phyloP scores from a whole-genome alignment of 2,329 filamentous ascomycete genomes.

The Colletotrichum eleusines region DNA sequence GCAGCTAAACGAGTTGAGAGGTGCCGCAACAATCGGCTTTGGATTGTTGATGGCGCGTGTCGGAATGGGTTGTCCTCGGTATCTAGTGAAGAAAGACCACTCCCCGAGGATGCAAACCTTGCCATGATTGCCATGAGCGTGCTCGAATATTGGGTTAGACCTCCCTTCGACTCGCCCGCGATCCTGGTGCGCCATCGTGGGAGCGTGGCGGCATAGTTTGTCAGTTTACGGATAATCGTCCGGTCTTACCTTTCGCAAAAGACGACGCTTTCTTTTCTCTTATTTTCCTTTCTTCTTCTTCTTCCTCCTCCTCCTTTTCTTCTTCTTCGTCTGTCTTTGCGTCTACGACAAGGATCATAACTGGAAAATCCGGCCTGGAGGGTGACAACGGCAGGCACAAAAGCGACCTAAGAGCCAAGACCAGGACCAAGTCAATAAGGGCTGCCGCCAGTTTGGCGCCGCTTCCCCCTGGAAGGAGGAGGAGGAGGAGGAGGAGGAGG shows the following conservation, averaged over 20 bases:
- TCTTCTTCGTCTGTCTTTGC: neutral
- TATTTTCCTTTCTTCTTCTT: no score
- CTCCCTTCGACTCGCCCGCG: neutral
- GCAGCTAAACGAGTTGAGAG: neutral
- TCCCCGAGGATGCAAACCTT: constrained; percentile 8
- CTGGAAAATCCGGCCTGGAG: neutral
- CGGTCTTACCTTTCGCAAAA: neutral
- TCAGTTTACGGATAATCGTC: constrained; percentile 17
- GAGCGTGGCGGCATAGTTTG: neutral
- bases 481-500: no score
- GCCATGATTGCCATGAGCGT: constrained; percentile 17
- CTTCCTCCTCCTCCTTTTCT: no score
- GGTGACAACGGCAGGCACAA: constrained; percentile 4
- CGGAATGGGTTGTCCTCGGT: constrained; percentile 1
- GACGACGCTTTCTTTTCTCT: neutral
- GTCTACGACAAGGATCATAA: constrained; percentile 10
- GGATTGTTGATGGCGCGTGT: neutral
- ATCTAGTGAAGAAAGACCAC: no score
- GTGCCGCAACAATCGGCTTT: constrained; percentile 14
- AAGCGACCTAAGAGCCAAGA: constrained; percentile 10
- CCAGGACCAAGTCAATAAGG: constrained; percentile 21
- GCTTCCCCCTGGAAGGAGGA: neutral
- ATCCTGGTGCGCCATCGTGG: neutral
- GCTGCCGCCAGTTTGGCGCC: constrained; percentile 29
- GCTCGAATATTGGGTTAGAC: neutral